Percentiles rank a stretch among this genome's conserved stretches.
These are phyloP conservation scores for Phytophthora sp. DNA, from an alignment of 352 stramenopile genomes.

Conservation along the genomic window DNA sequence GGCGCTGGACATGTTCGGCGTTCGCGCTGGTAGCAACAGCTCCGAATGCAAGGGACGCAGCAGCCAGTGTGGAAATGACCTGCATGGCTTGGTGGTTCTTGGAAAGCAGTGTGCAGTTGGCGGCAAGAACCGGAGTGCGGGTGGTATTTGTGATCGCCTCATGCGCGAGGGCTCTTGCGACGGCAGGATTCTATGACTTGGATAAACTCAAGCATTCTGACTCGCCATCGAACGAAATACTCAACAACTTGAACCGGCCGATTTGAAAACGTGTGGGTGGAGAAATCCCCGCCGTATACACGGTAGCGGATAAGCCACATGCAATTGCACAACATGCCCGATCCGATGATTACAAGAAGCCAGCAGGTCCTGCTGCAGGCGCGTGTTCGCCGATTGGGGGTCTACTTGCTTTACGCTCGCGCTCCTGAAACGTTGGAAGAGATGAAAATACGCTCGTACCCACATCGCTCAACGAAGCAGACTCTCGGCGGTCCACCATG, in stretches of 20 bases:
- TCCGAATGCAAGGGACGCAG: conserved; percentile 9
- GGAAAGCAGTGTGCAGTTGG: conserved; percentile 14
- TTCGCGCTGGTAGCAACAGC: background rate
- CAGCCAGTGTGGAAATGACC: conserved; percentile 6
- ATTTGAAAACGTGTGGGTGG: conserved; percentile 24
- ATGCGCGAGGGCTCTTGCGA: too few relatives aligned
- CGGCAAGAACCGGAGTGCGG: conserved; percentile 18
- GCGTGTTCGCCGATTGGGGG: too few relatives aligned
- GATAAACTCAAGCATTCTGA: too few relatives aligned
- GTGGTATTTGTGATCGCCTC: too few relatives aligned
- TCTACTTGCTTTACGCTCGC: too few relatives aligned
- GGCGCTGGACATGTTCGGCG: conserved; percentile 3
- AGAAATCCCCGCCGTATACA: background rate
- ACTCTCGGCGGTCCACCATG: too few relatives aligned
- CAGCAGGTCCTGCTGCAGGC: too few relatives aligned
- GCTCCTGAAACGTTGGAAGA: too few relatives aligned
- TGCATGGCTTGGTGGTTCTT: conserved; percentile 13
- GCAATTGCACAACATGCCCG: conserved; percentile 13
- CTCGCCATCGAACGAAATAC: background rate
- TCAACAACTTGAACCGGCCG: conserved; percentile 1
- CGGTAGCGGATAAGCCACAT: conserved; percentile 12
- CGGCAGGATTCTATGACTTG: too few relatives aligned
- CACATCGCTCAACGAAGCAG: too few relatives aligned
- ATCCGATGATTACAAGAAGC: too few relatives aligned
- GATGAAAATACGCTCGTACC: too few relatives aligned